These are phyloP conservation scores for Nemania sp. DNA, from an alignment of 2,329 filamentous ascomycete species.

Conservation along the genomic window DNA sequence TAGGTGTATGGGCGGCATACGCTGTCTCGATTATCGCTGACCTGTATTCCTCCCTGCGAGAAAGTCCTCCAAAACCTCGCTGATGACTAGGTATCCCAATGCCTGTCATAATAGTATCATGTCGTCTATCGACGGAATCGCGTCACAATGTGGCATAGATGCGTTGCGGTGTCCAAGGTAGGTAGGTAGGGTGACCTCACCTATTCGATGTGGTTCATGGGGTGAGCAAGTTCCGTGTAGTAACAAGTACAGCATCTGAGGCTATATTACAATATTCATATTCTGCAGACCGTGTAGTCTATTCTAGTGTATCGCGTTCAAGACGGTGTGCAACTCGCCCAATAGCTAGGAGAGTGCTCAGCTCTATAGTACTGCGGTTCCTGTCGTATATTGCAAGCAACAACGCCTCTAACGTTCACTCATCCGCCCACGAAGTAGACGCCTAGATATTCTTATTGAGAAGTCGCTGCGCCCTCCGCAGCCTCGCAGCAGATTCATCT, in stretches of 20 bases:
- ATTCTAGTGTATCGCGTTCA: not conserved
- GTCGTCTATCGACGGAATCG: not conserved
- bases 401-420: no score
- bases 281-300: not conserved
- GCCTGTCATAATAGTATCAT: not conserved
- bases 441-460: constrained; percentile 4
- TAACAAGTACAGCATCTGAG: not conserved
- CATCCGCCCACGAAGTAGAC: no score
- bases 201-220: not conserved
- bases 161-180: not conserved
- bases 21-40: not conserved
- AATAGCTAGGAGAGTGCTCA: no score
- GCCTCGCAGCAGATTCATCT: constrained; percentile 11
- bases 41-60: not conserved
- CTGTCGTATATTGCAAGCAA: no score
- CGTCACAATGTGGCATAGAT: not conserved
- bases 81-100: not conserved
- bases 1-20: not conserved
- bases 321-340: not conserved
- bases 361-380: no score
- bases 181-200: not conserved
- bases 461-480: constrained; percentile 20
- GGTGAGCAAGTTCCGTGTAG: not conserved
- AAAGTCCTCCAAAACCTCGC: no score
- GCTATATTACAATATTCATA: not conserved